A percentile compares a stretch with the other conserved stretches of the same genome.
Conservation (phyloP, 2,329 filamentous ascomycete species). For the Ascochyta pisi region DNA sequence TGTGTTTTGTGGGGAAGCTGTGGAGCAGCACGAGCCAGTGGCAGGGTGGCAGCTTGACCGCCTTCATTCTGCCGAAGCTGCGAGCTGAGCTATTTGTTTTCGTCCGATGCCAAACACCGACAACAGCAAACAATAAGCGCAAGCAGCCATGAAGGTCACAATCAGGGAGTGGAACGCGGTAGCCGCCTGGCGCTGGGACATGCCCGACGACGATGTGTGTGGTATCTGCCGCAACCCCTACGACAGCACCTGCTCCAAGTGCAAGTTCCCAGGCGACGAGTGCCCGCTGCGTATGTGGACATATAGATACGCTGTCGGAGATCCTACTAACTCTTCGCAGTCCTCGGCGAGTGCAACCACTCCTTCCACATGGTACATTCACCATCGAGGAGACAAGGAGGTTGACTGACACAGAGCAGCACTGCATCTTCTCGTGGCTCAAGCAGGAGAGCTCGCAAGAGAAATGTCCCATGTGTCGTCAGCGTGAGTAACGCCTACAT, state of each 20-base stretch:
- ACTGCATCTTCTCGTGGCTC: constrained; percentile 96
- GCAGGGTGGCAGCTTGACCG: constrained; percentile 19
- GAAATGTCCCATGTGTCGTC: constrained; percentile 96
- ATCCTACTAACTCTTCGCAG: constrained; percentile 55
- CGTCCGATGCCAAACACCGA: constrained; percentile 11
- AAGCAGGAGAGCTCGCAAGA: constrained; percentile 92
- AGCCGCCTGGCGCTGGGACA: constrained; percentile 97
- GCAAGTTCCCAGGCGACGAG: constrained; percentile 97
- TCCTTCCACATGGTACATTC: constrained; percentile 89
- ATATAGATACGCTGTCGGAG: neutral
- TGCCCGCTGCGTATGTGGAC: constrained; percentile 80
- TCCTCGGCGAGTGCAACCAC: constrained; percentile 95
- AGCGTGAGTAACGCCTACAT: constrained; percentile 67
- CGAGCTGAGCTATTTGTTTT: constrained; percentile 33
- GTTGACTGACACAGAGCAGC: constrained; percentile 59
- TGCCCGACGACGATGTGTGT: constrained; percentile 96
- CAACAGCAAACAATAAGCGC: constrained; percentile 13
- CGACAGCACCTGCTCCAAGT: constrained; percentile 95
- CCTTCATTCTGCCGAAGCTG: constrained; percentile 11
- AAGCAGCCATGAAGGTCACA: constrained; percentile 81
- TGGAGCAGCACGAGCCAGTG: constrained; percentile 8
- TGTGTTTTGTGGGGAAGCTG: constrained; percentile 18
- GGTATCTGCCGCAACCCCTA: constrained; percentile 98
- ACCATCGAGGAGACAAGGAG: neutral
- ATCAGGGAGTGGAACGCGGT: constrained; percentile 94